Conservation (phyloP, 805 yeast genomes). For the Candida krabiensis region DNA sequence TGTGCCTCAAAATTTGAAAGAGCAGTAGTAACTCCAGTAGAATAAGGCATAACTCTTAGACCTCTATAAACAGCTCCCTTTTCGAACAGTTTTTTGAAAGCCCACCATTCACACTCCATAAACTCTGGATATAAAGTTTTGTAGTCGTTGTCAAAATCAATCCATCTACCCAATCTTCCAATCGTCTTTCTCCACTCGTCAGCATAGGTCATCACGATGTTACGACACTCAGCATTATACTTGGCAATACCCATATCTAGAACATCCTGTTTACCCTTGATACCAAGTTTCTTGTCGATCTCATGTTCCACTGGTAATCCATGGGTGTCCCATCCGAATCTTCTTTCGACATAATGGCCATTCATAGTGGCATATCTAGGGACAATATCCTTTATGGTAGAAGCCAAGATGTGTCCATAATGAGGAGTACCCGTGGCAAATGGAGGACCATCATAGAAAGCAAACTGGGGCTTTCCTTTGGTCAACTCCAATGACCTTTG, state of each 20-base stretch:
- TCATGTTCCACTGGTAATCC: conserved; percentile 98
- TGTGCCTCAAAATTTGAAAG: conserved; percentile 97
- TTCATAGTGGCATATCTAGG: conserved; percentile 98
- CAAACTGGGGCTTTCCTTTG: conserved; percentile 80
- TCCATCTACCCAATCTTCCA: conserved; percentile 97
- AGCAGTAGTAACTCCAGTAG: conserved; percentile 96
- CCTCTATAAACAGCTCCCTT: conserved; percentile 94
- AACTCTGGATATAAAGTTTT: conserved; percentile 93
- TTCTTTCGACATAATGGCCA: conserved; percentile 92
- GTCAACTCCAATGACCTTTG: conserved; percentile 80
- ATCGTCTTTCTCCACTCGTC: conserved; percentile 92
- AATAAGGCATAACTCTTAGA: conserved; percentile 96
- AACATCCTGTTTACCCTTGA: conserved; percentile 92
- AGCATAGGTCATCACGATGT: conserved; percentile 97
- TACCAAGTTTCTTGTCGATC: conserved; percentile 95
- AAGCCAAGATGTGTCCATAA: conserved; percentile 95
- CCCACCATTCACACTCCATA: conserved; percentile 99
- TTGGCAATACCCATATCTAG: conserved; percentile 91
- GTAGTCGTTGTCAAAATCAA: conserved; percentile 97
- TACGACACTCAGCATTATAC: conserved; percentile 91
- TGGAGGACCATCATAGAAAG: conserved; percentile 99
- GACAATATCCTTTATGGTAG: conserved; percentile 95
- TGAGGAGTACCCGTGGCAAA: conserved; percentile 99
- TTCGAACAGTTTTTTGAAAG: conserved; percentile 81
- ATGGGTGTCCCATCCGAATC: conserved; percentile 99